Evolutionary conservation across 2,329 filamentous ascomycete genomes (phyloP), one percentile per base, ranked within the genome.

Genomic region (Hypoxylon sp.): DNA sequence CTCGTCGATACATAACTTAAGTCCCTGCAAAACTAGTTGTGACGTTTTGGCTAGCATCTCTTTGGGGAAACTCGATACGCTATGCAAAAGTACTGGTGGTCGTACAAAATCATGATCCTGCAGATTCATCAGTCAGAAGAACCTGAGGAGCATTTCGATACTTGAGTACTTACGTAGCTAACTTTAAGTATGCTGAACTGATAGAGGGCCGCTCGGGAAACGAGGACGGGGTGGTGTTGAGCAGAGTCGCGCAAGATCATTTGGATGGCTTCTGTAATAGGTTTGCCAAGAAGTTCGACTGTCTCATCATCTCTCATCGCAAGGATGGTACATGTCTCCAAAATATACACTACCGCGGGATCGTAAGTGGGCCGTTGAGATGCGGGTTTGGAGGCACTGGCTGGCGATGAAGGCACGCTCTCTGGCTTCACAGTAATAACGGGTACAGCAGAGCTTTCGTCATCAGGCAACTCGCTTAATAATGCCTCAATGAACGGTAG

Each of bases 341-440:
- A 82, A n/a, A 97, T 86, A 73, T 97, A 99, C 0, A 96, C 90
- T 53, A 95, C 84, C 1, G 89, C 88, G 1, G 95, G 93, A 71
- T 97, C 93, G 73, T 99, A 99, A 11, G 84, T 81, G 2, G 90
- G 85, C 15, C 82, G 85, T 58, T 83, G 85, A 8, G 73, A 83
- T 11, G 68, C 78, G 6, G 77, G 67, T 68, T 88, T 90, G 44
- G 85, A 83, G 17, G 85, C 87, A 70, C 89, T 88, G 2, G 85
- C 75, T 2, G 89, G 84, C 30, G 86, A 83, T 6, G 86, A 79
- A 8, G 88, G 82, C 32, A 91, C 86, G 56, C 90, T 84, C 62
- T 97, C 94, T n/a, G 92, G 84, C 79, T 97, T 98, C 48, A 98
- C 92, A 17, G 89, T 90, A 68, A 97, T 97, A 59, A 97, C 91